Evolutionary conservation across 164 flowering plant genomes (phyloP).

Genomic region (Vitis labrusca): DNA sequence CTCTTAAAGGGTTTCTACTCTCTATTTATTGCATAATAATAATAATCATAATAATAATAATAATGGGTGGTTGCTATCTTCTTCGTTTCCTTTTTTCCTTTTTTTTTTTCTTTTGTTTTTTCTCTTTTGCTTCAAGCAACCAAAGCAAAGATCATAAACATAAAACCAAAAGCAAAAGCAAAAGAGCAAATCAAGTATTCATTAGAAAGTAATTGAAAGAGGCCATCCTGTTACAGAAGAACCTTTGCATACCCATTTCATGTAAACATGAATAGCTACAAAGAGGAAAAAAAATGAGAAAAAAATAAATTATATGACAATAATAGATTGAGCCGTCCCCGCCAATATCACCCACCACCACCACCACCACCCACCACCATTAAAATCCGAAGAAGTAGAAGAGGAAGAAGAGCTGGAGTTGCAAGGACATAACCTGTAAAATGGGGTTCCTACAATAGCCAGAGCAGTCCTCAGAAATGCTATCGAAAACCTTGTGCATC

Average conservation of each 20-base stretch:
- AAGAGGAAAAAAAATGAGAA: neutral
- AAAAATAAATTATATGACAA: conserved; percentile 3
- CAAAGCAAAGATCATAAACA: neutral
- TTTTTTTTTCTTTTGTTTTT: neutral
- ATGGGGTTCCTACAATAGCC: neutral
- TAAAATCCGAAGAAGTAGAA: conserved; percentile 15
- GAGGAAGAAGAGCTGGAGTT: conserved; percentile 6
- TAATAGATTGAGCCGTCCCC: conserved; percentile 35
- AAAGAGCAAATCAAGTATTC: neutral
- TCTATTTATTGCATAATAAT: neutral
- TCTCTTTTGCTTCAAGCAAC: neutral
- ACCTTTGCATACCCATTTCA: conserved; percentile 4
- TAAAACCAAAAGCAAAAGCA: neutral
- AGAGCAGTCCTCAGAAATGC: neutral
- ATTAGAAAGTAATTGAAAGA: neutral
- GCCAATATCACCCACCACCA: conserved; percentile 37
- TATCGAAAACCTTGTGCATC: conserved; percentile 1
- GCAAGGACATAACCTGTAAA: conserved; percentile 5
- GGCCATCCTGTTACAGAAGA: neutral
- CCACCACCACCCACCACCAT: conserved; percentile 10
- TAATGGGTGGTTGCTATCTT: too few relatives aligned
- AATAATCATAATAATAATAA: too few relatives aligned
- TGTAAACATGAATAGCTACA: conserved; percentile 6
- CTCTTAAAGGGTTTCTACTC: neutral
- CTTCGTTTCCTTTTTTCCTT: too few relatives aligned